Conservation (phyloP, 1,284 basidiomycete genomes). For the Fomitopsis palustris region DNA sequence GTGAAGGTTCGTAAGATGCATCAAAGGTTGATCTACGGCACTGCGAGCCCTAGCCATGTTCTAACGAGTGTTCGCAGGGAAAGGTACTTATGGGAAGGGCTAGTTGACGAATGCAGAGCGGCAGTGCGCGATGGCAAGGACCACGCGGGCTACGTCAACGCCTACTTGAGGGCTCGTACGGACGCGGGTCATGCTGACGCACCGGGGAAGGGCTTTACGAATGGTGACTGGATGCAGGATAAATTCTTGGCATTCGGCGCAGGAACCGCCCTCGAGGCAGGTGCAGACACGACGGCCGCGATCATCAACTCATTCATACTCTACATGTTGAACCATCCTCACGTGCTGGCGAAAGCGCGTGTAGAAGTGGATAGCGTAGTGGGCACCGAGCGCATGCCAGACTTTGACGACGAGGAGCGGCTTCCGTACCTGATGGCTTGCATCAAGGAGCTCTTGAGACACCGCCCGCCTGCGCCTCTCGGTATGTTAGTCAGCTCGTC, state of each 20-base stretch:
- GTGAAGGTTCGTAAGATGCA: slow-evolving; percentile 19
- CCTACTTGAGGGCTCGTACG: slow-evolving; percentile 22
- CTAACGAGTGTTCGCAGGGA: slow-evolving; percentile 2
- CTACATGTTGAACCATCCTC: slow-evolving; percentile 29
- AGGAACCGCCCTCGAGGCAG: slow-evolving; percentile 20
- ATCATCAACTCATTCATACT: slow-evolving; percentile 27
- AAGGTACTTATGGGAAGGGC: slow-evolving; percentile 27
- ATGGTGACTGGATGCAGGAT: slow-evolving; percentile 26
- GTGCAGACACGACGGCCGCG: slow-evolving; percentile 26
- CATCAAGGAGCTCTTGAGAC: slow-evolving; percentile 28
- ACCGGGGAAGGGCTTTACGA: slow-evolving; percentile 23
- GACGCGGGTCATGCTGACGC: slow-evolving; percentile 21
- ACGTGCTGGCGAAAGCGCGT: slow-evolving; percentile 29
- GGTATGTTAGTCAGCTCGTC: slow-evolving; percentile 8
- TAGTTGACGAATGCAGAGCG: slow-evolving; percentile 8
- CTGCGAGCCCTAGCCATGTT: neutral
- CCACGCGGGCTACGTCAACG: neutral
- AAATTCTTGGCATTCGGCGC: slow-evolving; percentile 25
- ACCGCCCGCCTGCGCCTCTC: slow-evolving; percentile 19
- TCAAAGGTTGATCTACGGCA: slow-evolving; percentile 23
- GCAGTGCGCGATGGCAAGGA: neutral
- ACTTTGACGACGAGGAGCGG: slow-evolving; percentile 22
- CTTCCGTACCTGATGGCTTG: slow-evolving; percentile 28
- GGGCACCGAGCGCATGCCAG: slow-evolving; percentile 26
- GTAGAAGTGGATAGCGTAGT: slow-evolving; percentile 36